Evolutionary conservation across 2,329 filamentous ascomycete species (phyloP), one percentile per base, ranked within the genome.

Genomic region (Microcera coccophila): DNA sequence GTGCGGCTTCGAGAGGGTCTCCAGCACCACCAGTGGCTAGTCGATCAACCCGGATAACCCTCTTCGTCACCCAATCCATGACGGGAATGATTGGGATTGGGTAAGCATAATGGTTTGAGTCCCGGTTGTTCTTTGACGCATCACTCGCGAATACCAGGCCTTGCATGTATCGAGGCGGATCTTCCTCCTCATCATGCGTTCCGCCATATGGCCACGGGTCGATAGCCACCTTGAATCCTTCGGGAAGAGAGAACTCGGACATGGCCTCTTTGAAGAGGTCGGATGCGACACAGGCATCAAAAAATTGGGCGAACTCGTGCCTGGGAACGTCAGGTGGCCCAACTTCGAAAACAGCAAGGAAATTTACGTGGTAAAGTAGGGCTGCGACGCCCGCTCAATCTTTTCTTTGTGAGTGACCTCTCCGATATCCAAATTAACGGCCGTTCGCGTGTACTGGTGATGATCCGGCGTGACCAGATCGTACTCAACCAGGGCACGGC

Each of bases 141-240:
- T 74, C 66, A 11, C 63, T 63, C n/a, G 69, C 71, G 51, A 73
- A 77, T 32, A 75, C 68, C 2, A 77, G 63, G 31, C 72, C 74
- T 37, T 75, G 72, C 68, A 77, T 73, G 40, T 67, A 68, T 14
- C 71, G 67, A 5, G 41, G 45, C 7, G 37, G 26, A 12, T 45
- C 39, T 3, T 60, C 59, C 36, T 69, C 69, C 4, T 67, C 65
- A 4, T 57, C 54, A 39, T 71, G 67, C 1, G 63, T 62, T 2
- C 69, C 70, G 11, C 72, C 71, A 49, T 88, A 90, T 28, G 87
- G 87, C 85, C 85, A 90, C 0, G 77, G 48, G 78, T 75, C 71
- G 49, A 74, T 72, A 12, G 62, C 64, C 38, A 73, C 55, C 26
- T 56, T 49, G 39, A 73, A 71, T 51, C 67, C 67, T 20, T 71